These are phyloP conservation scores for Ambrosiella cleistominuta DNA, from an alignment of 2,329 filamentous ascomycete genomes.

Conservation along the genomic window DNA sequence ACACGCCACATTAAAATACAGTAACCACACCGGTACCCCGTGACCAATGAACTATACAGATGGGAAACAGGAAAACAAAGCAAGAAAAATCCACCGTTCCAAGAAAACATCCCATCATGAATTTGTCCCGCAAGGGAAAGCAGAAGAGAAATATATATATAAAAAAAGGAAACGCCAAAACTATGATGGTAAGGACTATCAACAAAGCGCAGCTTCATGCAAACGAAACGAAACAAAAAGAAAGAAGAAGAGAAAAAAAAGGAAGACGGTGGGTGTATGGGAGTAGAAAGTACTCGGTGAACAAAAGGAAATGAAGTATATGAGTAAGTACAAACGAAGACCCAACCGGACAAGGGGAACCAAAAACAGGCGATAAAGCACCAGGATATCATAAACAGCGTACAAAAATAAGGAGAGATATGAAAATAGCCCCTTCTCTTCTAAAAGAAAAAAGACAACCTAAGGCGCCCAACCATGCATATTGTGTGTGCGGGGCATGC, in stretches of 20 bases:
- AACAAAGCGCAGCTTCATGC: conserved; percentile 1
- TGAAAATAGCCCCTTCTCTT: no score
- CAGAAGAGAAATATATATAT: conserved; percentile 5
- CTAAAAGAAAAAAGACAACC: background rate
- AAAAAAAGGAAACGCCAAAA: background rate
- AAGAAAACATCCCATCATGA: conserved; percentile 1
- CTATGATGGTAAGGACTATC: background rate
- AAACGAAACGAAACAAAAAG: background rate
- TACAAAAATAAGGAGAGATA: background rate
- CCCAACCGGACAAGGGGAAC: background rate
- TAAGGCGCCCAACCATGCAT: conserved; percentile 6
- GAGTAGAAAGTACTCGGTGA: background rate
- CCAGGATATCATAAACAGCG: conserved; percentile 10
- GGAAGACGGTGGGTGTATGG: background rate
- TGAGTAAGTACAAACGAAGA: background rate
- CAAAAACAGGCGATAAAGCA: background rate
- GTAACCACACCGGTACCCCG: background rate
- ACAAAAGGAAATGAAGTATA: background rate
- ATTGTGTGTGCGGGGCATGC: background rate
- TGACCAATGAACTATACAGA: background rate
- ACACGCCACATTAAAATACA: background rate
- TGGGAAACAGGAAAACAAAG: background rate
- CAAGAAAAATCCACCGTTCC: background rate
- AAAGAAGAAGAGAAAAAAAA: background rate
- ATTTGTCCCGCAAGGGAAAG: background rate